Evolutionary conservation across 169 alveolate species (phyloP).

Genomic region (Theileria orientalis): DNA sequence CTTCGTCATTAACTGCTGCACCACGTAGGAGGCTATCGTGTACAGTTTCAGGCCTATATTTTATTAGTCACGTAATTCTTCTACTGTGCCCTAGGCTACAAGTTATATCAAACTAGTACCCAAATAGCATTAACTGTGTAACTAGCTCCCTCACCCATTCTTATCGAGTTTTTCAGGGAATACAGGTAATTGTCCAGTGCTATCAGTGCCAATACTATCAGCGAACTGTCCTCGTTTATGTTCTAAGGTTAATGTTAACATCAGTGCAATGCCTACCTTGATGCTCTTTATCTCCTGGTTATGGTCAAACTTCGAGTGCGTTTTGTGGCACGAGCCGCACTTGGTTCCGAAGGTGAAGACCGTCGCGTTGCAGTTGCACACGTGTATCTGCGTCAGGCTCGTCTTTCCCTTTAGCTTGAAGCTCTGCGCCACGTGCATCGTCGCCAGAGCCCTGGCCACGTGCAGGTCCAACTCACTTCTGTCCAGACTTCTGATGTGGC

Average conservation of each 20-base stretch:
- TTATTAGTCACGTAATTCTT: neutral
- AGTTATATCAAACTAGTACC: neutral
- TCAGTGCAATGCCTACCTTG: neutral
- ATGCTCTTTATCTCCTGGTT: neutral
- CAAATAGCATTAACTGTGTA: no score
- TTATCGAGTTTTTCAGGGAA: constrained; percentile 7
- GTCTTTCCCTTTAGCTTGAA: neutral
- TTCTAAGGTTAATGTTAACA: constrained; percentile 6
- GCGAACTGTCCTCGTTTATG: constrained; percentile 45
- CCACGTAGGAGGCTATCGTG: constrained; percentile 44
- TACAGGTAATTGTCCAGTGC: constrained; percentile 30
- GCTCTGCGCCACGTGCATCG: neutral
- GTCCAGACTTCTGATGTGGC: neutral
- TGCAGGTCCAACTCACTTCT: constrained; percentile 22
- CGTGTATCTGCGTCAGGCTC: constrained; percentile 14
- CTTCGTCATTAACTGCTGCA: constrained; percentile 24
- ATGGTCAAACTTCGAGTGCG: neutral
- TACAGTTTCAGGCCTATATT: constrained; percentile 14
- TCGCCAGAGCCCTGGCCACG: constrained; percentile 50
- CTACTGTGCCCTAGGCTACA: neutral
- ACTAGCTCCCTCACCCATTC: neutral
- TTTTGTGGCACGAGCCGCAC: constrained; percentile 12
- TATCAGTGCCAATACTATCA: constrained; percentile 36
- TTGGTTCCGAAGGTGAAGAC: constrained; percentile 52
- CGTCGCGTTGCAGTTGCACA: constrained; percentile 42